phyloP scores from a whole-genome alignment of 495 filamentous ascomycete species.

The Hypomontagnella monticulosa region DNA sequence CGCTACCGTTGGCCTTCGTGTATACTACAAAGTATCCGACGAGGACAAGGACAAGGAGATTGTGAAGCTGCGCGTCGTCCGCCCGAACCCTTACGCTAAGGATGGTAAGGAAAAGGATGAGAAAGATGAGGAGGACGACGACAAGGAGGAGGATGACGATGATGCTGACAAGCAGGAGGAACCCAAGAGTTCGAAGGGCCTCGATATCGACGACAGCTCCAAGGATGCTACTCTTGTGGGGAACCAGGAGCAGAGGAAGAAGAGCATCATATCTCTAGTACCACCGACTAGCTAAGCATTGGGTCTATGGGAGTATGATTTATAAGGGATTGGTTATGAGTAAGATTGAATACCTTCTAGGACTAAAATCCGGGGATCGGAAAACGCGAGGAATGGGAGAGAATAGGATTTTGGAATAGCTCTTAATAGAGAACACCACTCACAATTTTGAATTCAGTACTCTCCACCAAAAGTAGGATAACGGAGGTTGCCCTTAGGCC shows the following conservation, averaged over 20 bases:
- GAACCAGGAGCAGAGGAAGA: conserved; percentile 38
- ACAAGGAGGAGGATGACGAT: conserved; percentile 25
- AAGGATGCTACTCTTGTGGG: conserved; percentile 56
- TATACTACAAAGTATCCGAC: conserved; percentile 71
- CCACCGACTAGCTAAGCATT: conserved; percentile 2
- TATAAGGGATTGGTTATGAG: neutral
- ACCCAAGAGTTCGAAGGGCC: conserved; percentile 49
- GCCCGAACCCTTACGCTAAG: conserved; percentile 49
- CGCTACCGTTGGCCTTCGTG: conserved; percentile 78
- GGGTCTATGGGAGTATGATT: neutral
- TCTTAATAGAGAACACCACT: neutral
- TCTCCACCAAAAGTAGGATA: too few relatives aligned
- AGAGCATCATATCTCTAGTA: conserved; percentile 43
- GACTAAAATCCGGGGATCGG: too few relatives aligned
- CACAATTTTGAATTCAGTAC: neutral
- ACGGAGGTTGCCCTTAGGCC: too few relatives aligned
- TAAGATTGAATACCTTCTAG: conserved; percentile 7
- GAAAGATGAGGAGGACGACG: conserved; percentile 37
- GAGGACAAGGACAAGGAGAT: conserved; percentile 61
- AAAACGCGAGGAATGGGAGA: neutral
- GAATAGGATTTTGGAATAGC: neutral
- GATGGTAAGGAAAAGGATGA: conserved; percentile 42
- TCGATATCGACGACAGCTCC: conserved; percentile 60
- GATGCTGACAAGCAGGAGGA: conserved; percentile 32
- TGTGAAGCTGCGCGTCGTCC: conserved; percentile 52